Evolutionary conservation across 176 grass and related monocot species (phyloP), one percentile per base, ranked within the genome.

Genomic region (Oryza rufipogon): DNA sequence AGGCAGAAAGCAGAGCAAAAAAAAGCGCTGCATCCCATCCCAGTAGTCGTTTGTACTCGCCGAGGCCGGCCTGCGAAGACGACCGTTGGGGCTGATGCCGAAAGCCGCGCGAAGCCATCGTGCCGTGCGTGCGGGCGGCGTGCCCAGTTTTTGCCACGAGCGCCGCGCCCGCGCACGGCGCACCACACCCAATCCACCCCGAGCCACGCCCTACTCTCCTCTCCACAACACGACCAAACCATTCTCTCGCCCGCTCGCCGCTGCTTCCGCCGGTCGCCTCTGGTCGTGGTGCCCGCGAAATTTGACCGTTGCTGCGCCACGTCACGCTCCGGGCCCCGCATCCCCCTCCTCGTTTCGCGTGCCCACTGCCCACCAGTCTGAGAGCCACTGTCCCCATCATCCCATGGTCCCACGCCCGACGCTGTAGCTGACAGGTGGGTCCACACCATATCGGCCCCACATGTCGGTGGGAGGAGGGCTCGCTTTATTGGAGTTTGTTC

Each of bases 231-330:
- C 7, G 38, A 39, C 39, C 39, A 3, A 41, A 41, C 39, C 7
- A 41, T 41, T 41, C 7, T 52, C 49, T 52, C 49, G 15, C 49
- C 4, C 15, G 49, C 49, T 16, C 47, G 47, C 47, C 47, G 3
- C 47, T 15, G 47, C 47, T 5, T 13, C 51, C 51, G 51, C 51
- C 51, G 51, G 51, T 19, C 51, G 51, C 17, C 30, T 32, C 15
- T 6, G 51, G 51, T 56, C 16, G 16, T 19, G 51, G 51, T 19
- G 51, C 51, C 51, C 51, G 16, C 51, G 14, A 82, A 87, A 86
- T 85, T 85, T 94, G 92, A 87, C 90, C 92, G 87, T 92, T 94
- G 46, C 83, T 3, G 1, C 42, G 75, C 73, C 89, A 91, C 69
- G 73, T 71, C 68, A 64, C 34, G 23, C 5, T 1, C 56, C 28